These are phyloP conservation scores for Phaeosphaeriaceae sp. DNA, from an alignment of 2,329 filamentous ascomycete species.

Conservation along the genomic window DNA sequence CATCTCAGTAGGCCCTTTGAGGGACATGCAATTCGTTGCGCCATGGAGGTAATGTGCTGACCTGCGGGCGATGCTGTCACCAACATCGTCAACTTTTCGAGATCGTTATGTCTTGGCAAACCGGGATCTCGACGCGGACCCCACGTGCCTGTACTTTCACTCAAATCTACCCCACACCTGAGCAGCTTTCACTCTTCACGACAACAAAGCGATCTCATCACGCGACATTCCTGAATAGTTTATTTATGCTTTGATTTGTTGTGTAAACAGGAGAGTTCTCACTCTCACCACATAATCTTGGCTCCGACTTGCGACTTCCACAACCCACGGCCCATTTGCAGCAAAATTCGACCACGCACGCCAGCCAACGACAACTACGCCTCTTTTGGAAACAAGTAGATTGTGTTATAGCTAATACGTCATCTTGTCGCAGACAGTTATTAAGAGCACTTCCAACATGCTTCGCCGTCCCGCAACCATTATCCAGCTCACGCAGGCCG, in stretches of 20 bases:
- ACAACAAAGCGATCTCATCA: constrained; percentile 1
- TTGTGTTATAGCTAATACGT: not conserved
- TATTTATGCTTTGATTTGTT: not conserved
- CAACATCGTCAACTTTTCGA: constrained; percentile 36
- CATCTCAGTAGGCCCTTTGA: constrained; percentile 40
- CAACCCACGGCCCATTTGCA: not conserved
- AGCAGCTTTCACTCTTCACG: not conserved
- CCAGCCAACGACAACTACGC: not conserved
- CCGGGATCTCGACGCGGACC: constrained; percentile 20
- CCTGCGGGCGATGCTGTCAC: constrained; percentile 11
- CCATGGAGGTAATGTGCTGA: constrained; percentile 39
- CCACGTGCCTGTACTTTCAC: constrained; percentile 4
- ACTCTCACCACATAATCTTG: not conserved
- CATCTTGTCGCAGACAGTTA: not conserved
- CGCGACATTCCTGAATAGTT: not conserved
- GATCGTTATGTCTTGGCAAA: constrained; percentile 34
- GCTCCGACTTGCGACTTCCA: not conserved
- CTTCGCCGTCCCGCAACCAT: constrained; percentile 72
- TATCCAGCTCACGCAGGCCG: constrained; percentile 72
- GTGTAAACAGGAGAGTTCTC: constrained; percentile 4
- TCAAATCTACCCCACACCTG: not conserved
- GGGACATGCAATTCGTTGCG: constrained; percentile 43
- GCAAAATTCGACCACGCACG: not conserved
- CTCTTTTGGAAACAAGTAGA: not conserved
- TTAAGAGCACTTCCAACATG: constrained; percentile 53